phyloP scores from a whole-genome alignment of 495 filamentous ascomycete genomes.

The Daldinia vernicosa region DNA sequence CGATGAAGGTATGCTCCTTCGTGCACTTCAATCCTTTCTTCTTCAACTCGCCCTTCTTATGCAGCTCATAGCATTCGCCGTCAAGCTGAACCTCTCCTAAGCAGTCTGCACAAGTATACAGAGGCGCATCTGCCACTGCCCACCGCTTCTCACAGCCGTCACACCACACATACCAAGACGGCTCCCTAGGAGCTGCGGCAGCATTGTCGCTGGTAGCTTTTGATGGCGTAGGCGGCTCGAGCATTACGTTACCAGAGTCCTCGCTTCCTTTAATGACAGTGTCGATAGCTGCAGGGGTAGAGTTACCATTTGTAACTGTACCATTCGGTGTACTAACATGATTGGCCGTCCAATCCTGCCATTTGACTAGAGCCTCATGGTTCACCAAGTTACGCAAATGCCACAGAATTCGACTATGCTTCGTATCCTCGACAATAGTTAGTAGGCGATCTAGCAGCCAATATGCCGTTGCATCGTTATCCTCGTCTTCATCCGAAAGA shows the following conservation, averaged over 20 bases:
- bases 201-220: background rate
- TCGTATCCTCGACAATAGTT: slow-evolving; percentile 41
- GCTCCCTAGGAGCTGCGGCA: slow-evolving; percentile 11
- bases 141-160: slow-evolving; percentile 40
- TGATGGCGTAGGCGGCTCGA: background rate
- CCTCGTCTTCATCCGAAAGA: slow-evolving; percentile 54
- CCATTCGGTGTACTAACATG: slow-evolving; percentile 20
- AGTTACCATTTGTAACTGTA: too few relatives aligned
- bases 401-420: slow-evolving; percentile 38
- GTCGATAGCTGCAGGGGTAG: background rate
- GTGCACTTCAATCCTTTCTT: slow-evolving; percentile 45
- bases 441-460: slow-evolving; percentile 44
- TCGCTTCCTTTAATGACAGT: background rate
- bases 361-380: slow-evolving; percentile 27
- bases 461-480: slow-evolving; percentile 55
- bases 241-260: background rate
- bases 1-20: slow-evolving; percentile 51
- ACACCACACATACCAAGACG: slow-evolving; percentile 32
- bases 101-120: slow-evolving; percentile 41
- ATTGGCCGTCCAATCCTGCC: slow-evolving; percentile 51
- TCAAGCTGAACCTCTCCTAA: slow-evolving; percentile 34
- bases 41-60: slow-evolving; percentile 39
- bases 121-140: slow-evolving; percentile 33
- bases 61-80: slow-evolving; percentile 45
- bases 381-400: slow-evolving; percentile 39